phyloP scores from a whole-genome alignment of 495 filamentous ascomycete genomes.

The Daldinia decipiens region DNA sequence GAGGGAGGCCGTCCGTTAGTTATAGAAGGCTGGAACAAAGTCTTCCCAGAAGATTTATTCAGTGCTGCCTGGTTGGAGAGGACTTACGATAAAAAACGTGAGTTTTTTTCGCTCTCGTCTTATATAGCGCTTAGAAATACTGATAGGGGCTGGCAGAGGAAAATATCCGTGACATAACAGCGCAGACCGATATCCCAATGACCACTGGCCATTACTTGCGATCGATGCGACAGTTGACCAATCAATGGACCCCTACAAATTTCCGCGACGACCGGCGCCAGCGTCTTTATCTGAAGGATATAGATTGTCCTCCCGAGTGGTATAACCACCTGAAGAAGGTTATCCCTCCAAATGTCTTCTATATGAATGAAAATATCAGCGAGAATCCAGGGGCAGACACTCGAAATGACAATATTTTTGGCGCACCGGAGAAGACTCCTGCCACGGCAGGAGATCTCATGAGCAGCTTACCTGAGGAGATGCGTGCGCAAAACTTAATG shows the following conservation, averaged over 20 bases:
- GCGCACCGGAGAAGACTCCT: constrained; percentile 55
- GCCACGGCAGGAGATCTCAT: constrained; percentile 84
- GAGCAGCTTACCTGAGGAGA: constrained; percentile 84
- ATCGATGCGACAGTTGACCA: constrained; percentile 79
- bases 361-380: constrained; percentile 81
- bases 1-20: constrained; percentile 86
- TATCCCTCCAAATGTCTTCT: constrained; percentile 82
- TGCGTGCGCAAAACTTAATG: constrained; percentile 96
- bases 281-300: constrained; percentile 93
- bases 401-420: constrained; percentile 56
- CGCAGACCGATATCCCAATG: constrained; percentile 75
- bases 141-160: constrained; percentile 54
- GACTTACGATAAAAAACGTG: constrained; percentile 78
- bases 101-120: constrained; percentile 38
- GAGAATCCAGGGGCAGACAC: constrained; percentile 46
- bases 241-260: constrained; percentile 74
- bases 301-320: constrained; percentile 91
- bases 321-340: constrained; percentile 76
- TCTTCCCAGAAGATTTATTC: constrained; percentile 75
- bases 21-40: constrained; percentile 82
- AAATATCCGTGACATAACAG: constrained; percentile 78
- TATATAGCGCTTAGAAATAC: constrained; percentile 6
- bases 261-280: constrained; percentile 78
- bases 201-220: constrained; percentile 88
- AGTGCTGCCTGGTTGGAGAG: constrained; percentile 79